Evolutionary conservation across 306 rosid genomes (phyloP).

Genomic region (Macrotyloma uniflorum): DNA sequence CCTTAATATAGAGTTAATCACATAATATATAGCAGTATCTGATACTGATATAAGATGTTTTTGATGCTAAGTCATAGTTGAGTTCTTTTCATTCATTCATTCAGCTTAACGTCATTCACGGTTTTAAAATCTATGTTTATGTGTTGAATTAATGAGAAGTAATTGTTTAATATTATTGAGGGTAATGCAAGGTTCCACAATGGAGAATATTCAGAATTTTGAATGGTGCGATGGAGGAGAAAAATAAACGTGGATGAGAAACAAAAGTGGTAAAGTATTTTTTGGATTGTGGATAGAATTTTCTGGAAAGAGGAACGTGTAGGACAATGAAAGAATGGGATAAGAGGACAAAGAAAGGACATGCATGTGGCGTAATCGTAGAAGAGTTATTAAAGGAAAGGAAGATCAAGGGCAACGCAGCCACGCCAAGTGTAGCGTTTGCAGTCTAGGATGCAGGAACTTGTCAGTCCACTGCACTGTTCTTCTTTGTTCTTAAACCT

Average conservation of each 20-base stretch:
- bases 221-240: no score
- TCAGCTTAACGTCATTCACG: no score
- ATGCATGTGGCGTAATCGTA: conserved; percentile 25
- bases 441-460: background rate
- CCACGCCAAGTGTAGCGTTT: conserved; percentile 28
- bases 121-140: no score
- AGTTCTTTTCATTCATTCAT: no score
- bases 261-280: background rate
- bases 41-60: no score
- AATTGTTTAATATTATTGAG: no score
- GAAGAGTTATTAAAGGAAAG: conserved; percentile 4
- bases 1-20: background rate
- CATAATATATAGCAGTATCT: no score
- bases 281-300: background rate
- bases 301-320: background rate
- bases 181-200: no score
- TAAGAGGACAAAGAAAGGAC: background rate
- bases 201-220: no score
- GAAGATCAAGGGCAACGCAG: background rate
- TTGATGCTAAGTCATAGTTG: no score
- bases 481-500: no score
- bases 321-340: background rate
- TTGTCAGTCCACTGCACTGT: background rate
- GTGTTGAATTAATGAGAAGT: no score
- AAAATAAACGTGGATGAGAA: background rate